Conservation (phyloP, 345 rosid genomes). For the Acer yangbiense region DNA sequence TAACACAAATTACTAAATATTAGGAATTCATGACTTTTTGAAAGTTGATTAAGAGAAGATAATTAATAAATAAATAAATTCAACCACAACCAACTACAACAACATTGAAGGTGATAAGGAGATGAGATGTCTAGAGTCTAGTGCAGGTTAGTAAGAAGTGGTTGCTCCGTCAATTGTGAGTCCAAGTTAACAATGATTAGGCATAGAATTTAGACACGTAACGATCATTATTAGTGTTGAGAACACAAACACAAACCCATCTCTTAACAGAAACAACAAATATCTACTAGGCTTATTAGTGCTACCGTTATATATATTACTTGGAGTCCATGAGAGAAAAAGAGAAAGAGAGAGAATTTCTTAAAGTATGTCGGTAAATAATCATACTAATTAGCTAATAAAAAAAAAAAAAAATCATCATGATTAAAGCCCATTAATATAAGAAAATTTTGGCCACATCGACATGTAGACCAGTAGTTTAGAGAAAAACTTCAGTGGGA, state of each 20-base stretch:
- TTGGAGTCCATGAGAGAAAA: not conserved
- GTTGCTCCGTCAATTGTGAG: slow-evolving; percentile 76
- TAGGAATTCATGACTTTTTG: not conserved
- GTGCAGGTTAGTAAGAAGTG: slow-evolving; percentile 44
- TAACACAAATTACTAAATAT: too few relatives aligned
- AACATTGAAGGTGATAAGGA: slow-evolving; percentile 29
- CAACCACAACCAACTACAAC: slow-evolving; percentile 21
- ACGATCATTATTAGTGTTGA: slow-evolving; percentile 59
- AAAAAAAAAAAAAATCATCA: not conserved
- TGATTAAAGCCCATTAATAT: not conserved
- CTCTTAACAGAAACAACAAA: slow-evolving; percentile 44
- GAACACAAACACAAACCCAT: slow-evolving; percentile 31
- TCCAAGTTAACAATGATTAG: slow-evolving; percentile 61
- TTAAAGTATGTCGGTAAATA: slow-evolving; percentile 19
- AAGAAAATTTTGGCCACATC: slow-evolving; percentile 2
- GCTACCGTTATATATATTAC: slow-evolving; percentile 31
- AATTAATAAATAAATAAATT: not conserved
- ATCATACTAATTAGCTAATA: not conserved
- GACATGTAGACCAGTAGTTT: not conserved
- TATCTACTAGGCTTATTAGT: slow-evolving; percentile 25
- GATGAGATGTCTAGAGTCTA: slow-evolving; percentile 52
- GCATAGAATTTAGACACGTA: slow-evolving; percentile 43
- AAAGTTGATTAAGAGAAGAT: not conserved
- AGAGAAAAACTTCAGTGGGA: too few relatives aligned
- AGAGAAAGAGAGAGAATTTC: not conserved